A percentile compares a stretch with the other conserved stretches of the same genome.
phyloP scores from a whole-genome alignment of 306 rosid species.

The Quercus wislizeni region DNA sequence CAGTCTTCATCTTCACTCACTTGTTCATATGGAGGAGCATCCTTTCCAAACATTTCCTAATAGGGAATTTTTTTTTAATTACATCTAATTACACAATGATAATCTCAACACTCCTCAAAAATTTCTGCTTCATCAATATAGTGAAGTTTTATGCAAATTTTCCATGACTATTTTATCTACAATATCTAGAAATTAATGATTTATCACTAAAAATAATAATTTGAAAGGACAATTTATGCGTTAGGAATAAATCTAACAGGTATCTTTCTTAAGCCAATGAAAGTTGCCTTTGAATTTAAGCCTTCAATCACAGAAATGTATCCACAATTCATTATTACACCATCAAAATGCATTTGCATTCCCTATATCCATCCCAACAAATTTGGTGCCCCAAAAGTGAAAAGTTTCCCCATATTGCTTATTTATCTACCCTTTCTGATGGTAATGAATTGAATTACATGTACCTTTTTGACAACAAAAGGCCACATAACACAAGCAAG shows the following conservation, averaged over 20 bases:
- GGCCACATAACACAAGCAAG: neutral
- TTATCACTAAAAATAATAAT: neutral
- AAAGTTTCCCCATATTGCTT: neutral
- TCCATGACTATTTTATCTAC: neutral
- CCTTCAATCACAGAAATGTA: neutral
- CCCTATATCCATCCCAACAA: neutral
- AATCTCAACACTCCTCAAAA: conserved; percentile 1
- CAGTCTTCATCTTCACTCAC: conserved; percentile 92
- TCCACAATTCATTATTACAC: neutral
- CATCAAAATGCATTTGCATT: neutral
- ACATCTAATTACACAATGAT: conserved; percentile 7
- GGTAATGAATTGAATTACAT: neutral
- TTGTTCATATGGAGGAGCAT: conserved; percentile 60
- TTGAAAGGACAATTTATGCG: neutral
- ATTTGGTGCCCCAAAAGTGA: neutral
- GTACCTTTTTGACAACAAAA: neutral
- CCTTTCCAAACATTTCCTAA: conserved; percentile 95
- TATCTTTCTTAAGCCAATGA: conserved; percentile 4
- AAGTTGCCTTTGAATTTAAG: neutral
- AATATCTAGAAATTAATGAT: neutral
- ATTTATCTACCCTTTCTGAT: neutral
- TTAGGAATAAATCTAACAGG: conserved; percentile 7
- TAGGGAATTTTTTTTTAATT: neutral
- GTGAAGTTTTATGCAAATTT: neutral
- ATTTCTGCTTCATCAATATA: neutral